Evolutionary conservation across 2,329 filamentous ascomycete genomes (phyloP).

Genomic region (Teratosphaeriaceae sp.): DNA sequence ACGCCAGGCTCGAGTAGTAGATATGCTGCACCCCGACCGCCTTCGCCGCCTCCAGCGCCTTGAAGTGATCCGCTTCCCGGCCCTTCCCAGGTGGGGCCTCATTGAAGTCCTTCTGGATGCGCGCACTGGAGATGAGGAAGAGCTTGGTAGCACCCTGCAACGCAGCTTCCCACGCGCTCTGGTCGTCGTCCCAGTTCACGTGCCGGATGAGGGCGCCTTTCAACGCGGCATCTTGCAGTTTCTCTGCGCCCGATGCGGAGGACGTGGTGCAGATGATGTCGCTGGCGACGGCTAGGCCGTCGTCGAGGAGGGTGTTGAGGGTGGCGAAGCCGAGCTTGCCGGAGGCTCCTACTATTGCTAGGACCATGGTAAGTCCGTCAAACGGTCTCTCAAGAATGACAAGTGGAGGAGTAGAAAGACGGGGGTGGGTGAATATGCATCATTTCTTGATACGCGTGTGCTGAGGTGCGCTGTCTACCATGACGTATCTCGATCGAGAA

Average conservation of each 20-base stretch:
- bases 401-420: not conserved
- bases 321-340: conserved; percentile 42
- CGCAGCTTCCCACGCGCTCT: conserved; percentile 27
- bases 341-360: conserved; percentile 39
- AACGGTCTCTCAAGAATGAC: not conserved
- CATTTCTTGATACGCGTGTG: too few species aligned
- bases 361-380: conserved; percentile 3
- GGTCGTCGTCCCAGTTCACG: conserved; percentile 34
- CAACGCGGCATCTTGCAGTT: conserved; percentile 14
- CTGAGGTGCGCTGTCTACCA: too few species aligned
- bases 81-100: conserved; percentile 36
- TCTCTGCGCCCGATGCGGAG: conserved; percentile 27
- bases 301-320: conserved; percentile 35
- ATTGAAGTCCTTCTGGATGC: conserved; percentile 39
- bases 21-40: conserved; percentile 38
- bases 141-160: conserved; percentile 34
- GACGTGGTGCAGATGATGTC: conserved; percentile 33
- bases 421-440: not conserved
- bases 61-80: conserved; percentile 39
- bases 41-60: conserved; percentile 37
- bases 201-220: conserved; percentile 30
- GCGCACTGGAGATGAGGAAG: conserved; percentile 41
- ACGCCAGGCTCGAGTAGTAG: conserved; percentile 42
- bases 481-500: too few species aligned
- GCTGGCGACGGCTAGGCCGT: conserved; percentile 31